Evolutionary conservation across 805 yeast species (phyloP), one percentile per base, ranked within the genome.

Genomic region (Saccharomyces paradoxus): DNA sequence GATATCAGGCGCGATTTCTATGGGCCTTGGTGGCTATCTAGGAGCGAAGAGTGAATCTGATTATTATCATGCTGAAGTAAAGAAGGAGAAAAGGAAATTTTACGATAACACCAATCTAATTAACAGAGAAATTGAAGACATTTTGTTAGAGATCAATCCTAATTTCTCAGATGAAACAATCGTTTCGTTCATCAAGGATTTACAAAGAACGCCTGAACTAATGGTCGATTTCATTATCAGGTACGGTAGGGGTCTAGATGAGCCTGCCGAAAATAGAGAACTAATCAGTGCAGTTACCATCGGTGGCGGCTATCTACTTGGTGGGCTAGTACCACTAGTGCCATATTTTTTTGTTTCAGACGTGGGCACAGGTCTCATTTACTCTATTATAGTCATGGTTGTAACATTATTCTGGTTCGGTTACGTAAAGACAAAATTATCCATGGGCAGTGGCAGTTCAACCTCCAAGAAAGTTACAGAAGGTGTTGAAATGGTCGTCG

Each of bases 21-120:
- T 92, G 99, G 98, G 99, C 8, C 81, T 92, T 53, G 99, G 99
- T 55, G 99, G 99, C 30, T 92, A 81, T 70, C 77, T 92, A 54
- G 99, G 98, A 30, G 99, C 99, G 47, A 86, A 86, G 69, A 83
- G 91, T 13, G 99, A 92, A 73, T 73, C 78, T 26, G 92, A 87
- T 67, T 87, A 82, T 69, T 87, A 86, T 69, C 75, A 77, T 52
- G 78, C 85, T 22, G 89, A 86, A 68, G 91, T 86, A 48, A 81
- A 80, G 61, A 77, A 80, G 63, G 94, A 87, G 67, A 86, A 85
- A 65, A 77, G 79, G 63, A 77, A 79, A 56, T 84, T 85, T 60
- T 86, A 83, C 70, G 80, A 80, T 56, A 81, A 80, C 59, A 83
- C 83, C 46, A 86, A 81, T 53, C 71, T 77, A 56, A 77, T 88